phyloP scores from a whole-genome alignment of 352 stramenopile species.

The Phytophthora hibernalis region DNA sequence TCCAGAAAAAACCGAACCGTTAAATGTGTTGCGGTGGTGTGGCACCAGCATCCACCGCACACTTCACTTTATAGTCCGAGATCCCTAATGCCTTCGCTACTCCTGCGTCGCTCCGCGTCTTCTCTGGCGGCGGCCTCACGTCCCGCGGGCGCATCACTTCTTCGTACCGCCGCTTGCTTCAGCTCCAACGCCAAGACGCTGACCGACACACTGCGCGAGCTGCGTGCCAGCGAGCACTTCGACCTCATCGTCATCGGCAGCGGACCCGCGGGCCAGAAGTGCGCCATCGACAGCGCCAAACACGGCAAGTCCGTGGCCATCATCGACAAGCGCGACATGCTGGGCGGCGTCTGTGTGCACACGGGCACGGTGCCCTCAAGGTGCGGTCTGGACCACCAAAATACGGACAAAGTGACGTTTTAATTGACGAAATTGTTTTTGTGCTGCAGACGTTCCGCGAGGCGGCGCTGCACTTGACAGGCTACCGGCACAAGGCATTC shows the following conservation, averaged over 20 bases:
- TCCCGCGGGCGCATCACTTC: neutral
- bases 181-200: conserved; percentile 39
- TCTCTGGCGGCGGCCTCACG: conserved; percentile 20
- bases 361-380: conserved; percentile 91
- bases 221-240: conserved; percentile 89
- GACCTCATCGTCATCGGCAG: conserved; percentile 92
- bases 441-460: conserved; percentile 85
- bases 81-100: too few relatives aligned
- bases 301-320: conserved; percentile 84
- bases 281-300: conserved; percentile 90
- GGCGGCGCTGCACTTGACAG: conserved; percentile 89
- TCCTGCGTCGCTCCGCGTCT: conserved; percentile 35
- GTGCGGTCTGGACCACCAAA: conserved; percentile 20
- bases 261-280: conserved; percentile 89
- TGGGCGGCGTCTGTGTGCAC: conserved; percentile 89
- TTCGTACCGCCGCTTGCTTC: conserved; percentile 20
- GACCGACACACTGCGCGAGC: conserved; percentile 74
- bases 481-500: conserved; percentile 89
- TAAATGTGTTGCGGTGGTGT: conserved; percentile 33
- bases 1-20: conserved; percentile 12
- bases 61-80: conserved; percentile 9
- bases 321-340: conserved; percentile 91
- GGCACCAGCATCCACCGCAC: conserved; percentile 21
- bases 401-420: neutral
- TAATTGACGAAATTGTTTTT: neutral